Base-by-base conservation (phyloP, 1,284 basidiomycete genomes). In the Cryptococcus floricola region DNA sequence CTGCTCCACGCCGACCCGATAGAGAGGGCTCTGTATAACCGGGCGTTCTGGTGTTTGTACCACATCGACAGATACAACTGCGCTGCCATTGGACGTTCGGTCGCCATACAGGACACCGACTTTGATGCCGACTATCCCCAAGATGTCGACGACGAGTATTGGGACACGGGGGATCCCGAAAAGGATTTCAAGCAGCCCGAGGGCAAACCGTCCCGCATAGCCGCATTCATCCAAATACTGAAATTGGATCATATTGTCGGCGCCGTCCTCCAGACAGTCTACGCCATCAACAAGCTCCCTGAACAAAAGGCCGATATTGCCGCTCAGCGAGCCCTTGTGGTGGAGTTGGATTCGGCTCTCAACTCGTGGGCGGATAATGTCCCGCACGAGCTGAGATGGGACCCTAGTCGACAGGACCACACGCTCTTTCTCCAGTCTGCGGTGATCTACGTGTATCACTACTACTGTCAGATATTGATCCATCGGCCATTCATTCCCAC, bases 131-230 rank as follows among this genome's bases (percentile, higher is more conserved):
- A 88, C 39, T 79, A 87, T 48, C 89, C 89, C 1, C 77, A 88
- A 8, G 88, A 89, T 67, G 85, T 93, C 6, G 87, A 92, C 61
- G 92, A 95, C 67, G 88, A 91, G 61, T 90, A 85, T 66, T 91
- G 88, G 89, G 83, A 73, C 25, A 73, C 71, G 4, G 73, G 71
- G 8, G 68, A 77, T 51, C 79, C 81, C 2, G 78, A 82, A 53
- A 79, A 80, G 2, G 78, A 80, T 52, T 77, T 76, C 57, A 64
- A 66, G 41, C 89, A 91, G 65, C 89, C 89, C 1, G 65, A 75
- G 8, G 83, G 78, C 6, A 58, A 60, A 12, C 60, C 70, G 16
- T 71, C 74, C 3, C 75, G 73, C 23, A 76, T 89, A 23, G 74
- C 83, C 0, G 82, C 80, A 3, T 92, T 91, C 70, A 85, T 84